These are phyloP conservation scores for Takakia lepidozioides DNA, from an alignment of 225 moss, liverwort and hornwort species.

Conservation along the genomic window DNA sequence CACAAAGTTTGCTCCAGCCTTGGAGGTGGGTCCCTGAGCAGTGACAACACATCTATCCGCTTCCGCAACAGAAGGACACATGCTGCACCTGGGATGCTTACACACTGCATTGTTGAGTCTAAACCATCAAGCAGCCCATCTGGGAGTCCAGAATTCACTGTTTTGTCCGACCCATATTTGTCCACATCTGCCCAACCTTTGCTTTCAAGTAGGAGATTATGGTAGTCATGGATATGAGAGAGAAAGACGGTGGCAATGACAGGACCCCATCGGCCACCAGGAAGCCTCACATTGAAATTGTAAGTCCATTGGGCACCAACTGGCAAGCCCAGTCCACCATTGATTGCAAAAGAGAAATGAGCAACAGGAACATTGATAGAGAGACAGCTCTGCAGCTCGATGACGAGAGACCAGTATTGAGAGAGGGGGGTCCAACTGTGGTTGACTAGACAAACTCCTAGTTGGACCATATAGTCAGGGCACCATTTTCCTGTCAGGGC, in stretches of 20 bases:
- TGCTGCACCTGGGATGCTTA: constrained; percentile 39
- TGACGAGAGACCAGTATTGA: constrained; percentile 62
- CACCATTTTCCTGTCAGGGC: constrained; percentile 8
- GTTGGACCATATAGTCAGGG: constrained; percentile 14
- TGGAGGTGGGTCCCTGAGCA: constrained; percentile 30
- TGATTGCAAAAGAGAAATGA: constrained; percentile 46
- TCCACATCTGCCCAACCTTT: no score
- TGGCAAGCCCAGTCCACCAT: constrained; percentile 56
- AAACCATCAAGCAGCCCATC: background rate
- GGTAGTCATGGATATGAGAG: constrained; percentile 67
- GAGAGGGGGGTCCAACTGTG: constrained; percentile 39
- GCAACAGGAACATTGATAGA: constrained; percentile 25
- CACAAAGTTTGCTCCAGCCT: constrained; percentile 36
- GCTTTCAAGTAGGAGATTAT: constrained; percentile 31
- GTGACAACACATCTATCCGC: constrained; percentile 51
- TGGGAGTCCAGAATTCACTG: no score
- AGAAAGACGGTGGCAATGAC: constrained; percentile 48
- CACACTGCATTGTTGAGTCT: no score
- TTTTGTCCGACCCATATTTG: no score
- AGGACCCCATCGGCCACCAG: constrained; percentile 52
- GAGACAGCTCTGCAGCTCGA: constrained; percentile 45
- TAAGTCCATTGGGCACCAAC: constrained; percentile 44
- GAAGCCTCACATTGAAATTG: constrained; percentile 44
- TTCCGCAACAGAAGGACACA: constrained; percentile 44
- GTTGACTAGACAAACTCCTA: constrained; percentile 43